A percentile compares a stretch with the other conserved stretches of the same genome.
These are phyloP conservation scores for Macrocybe sp. DNA, from an alignment of 1,284 basidiomycete species.

Conservation along the genomic window DNA sequence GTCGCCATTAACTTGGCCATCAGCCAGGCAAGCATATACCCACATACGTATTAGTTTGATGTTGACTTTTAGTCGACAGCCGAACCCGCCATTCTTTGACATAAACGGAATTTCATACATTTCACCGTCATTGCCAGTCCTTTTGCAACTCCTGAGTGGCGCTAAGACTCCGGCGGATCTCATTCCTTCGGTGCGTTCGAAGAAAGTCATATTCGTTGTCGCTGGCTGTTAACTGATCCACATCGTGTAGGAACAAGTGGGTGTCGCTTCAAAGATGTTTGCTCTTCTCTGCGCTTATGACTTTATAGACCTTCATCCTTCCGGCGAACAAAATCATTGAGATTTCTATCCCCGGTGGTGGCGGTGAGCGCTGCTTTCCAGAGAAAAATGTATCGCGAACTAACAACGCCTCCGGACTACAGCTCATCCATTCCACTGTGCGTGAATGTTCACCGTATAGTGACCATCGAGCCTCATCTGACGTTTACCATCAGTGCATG, in stretches of 20 bases:
- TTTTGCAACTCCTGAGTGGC: slow-evolving; percentile 34
- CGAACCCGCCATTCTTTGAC: slow-evolving; percentile 29
- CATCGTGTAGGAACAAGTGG: slow-evolving; percentile 12
- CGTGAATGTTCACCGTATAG: slow-evolving; percentile 4
- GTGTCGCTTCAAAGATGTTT: neutral
- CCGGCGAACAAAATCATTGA: slow-evolving; percentile 27
- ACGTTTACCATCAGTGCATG: slow-evolving; percentile 24
- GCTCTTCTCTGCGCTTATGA: neutral
- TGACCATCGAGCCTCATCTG: slow-evolving; percentile 3
- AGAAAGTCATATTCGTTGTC: neutral
- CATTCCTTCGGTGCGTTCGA: slow-evolving; percentile 23
- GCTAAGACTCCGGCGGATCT: slow-evolving; percentile 27
- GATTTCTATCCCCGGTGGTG: slow-evolving; percentile 29
- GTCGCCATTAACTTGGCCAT: slow-evolving; percentile 27
- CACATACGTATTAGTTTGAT: slow-evolving; percentile 17
- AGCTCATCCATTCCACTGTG: slow-evolving; percentile 32
- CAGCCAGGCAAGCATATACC: slow-evolving; percentile 5
- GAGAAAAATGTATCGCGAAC: neutral
- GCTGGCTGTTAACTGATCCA: too few species aligned
- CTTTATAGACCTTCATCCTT: slow-evolving; percentile 19
- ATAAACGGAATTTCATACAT: slow-evolving; percentile 31
- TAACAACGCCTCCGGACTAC: neutral
- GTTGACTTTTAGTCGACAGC: slow-evolving; percentile 10
- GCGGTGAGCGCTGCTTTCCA: slow-evolving; percentile 10
- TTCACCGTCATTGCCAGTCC: slow-evolving; percentile 30